These are phyloP conservation scores for Trematosphaeria pertusa DNA, from an alignment of 2,329 filamentous ascomycete genomes.

Conservation along the genomic window DNA sequence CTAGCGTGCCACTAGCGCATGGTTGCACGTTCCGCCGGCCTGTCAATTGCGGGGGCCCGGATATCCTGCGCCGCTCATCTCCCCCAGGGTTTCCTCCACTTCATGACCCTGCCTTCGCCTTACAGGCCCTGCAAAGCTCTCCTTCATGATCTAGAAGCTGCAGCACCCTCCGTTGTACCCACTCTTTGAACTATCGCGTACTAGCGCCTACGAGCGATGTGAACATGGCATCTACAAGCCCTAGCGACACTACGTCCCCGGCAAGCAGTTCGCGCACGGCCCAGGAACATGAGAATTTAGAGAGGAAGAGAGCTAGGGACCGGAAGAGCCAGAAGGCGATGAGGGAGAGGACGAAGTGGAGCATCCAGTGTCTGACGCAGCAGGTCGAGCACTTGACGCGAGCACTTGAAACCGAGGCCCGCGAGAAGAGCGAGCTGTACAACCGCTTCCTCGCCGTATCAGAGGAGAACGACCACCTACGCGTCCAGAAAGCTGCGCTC, in stretches of 20 bases:
- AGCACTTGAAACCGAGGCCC: conserved; percentile 18
- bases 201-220: neutral
- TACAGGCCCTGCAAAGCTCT: conserved; percentile 1
- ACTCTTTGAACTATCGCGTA: neutral
- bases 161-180: neutral
- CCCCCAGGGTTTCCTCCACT: conserved; percentile 3
- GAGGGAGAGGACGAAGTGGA: conserved; percentile 30
- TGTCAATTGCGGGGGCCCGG: conserved; percentile 4
- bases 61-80: conserved; percentile 6
- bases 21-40: conserved; percentile 2
- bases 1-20: neutral
- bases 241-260: conserved; percentile 10
- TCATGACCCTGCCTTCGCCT: neutral
- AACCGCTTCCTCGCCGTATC: conserved; percentile 22
- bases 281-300: conserved; percentile 19
- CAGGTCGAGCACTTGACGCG: conserved; percentile 26
- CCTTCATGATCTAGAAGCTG: conserved; percentile 3
- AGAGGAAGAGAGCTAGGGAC: conserved; percentile 30
- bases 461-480: conserved; percentile 30
- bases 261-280: conserved; percentile 4
- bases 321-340: conserved; percentile 33
- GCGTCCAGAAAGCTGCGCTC: conserved; percentile 30
- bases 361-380: conserved; percentile 28
- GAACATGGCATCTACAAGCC: conserved; percentile 11
- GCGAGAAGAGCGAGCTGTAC: conserved; percentile 22